Evolutionary conservation across 2,329 filamentous ascomycete species (phyloP).

Genomic region (Chrysoporthe deuterocubensis): DNA sequence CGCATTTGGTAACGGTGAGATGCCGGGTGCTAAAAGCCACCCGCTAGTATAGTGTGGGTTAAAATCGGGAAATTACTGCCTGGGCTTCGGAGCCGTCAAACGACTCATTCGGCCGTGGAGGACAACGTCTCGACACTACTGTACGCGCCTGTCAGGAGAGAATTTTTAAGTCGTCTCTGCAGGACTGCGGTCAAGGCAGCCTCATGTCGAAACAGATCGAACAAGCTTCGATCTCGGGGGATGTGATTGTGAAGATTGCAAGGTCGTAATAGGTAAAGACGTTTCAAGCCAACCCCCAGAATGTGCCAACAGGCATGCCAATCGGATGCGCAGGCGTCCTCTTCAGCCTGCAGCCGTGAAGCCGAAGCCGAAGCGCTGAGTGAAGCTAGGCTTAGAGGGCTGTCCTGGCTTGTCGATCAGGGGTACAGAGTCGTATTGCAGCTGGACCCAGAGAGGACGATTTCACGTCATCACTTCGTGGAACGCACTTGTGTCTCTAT

Average conservation of each 20-base stretch:
- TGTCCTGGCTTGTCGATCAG: slow-evolving; percentile 25
- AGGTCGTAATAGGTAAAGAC: slow-evolving; percentile 12
- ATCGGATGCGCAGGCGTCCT: slow-evolving; percentile 21
- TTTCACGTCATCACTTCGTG: neutral
- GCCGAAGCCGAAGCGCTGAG: slow-evolving; percentile 1
- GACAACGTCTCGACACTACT: neutral
- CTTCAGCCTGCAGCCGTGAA: slow-evolving; percentile 16
- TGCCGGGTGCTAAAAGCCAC: slow-evolving; percentile 7
- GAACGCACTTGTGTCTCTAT: neutral
- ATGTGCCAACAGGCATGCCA: neutral
- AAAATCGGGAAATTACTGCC: slow-evolving; percentile 14
- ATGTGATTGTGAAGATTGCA: slow-evolving; percentile 10
- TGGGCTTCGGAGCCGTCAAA: neutral
- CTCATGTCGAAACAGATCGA: neutral
- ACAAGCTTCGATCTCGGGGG: neutral
- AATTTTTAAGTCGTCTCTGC: neutral
- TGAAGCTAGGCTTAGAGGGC: slow-evolving; percentile 14
- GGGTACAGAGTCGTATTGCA: slow-evolving; percentile 16
- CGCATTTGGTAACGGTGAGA: slow-evolving; percentile 15
- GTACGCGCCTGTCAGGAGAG: neutral
- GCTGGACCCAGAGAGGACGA: neutral
- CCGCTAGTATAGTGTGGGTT: neutral
- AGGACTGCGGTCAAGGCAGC: neutral
- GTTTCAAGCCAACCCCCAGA: slow-evolving; percentile 7
- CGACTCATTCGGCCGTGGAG: neutral